Conservation (phyloP, 371 early-diverging fungal genomes). For the Mortierella sp. region DNA sequence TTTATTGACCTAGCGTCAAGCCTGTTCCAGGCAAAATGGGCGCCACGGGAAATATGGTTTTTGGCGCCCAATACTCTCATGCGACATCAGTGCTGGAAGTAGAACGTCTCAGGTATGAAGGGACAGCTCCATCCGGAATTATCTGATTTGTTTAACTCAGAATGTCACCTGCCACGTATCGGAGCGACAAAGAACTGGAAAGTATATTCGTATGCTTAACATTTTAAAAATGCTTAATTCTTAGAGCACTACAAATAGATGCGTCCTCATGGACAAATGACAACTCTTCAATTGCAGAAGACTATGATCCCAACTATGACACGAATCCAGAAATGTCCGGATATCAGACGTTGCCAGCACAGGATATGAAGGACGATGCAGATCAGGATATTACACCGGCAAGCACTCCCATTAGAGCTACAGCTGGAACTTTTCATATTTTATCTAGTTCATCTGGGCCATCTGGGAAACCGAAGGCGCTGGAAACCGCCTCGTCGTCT, state of each 20-base stretch:
- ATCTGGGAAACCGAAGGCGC: too few relatives aligned
- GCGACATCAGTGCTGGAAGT: conserved; percentile 51
- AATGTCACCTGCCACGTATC: neutral
- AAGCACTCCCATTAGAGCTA: conserved; percentile 28
- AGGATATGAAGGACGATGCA: conserved; percentile 47
- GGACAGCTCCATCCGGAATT: neutral
- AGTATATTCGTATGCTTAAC: neutral
- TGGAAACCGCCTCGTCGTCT: neutral
- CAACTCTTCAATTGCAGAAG: conserved; percentile 25
- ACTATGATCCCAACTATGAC: conserved; percentile 43
- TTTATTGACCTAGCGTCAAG: conserved; percentile 36
- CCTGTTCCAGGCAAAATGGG: conserved; percentile 53
- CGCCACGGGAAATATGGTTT: conserved; percentile 55
- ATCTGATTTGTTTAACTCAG: neutral
- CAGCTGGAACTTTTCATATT: neutral
- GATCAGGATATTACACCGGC: conserved; percentile 33
- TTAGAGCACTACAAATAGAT: conserved; percentile 54
- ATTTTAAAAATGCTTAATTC: neutral
- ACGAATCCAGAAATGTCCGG: conserved; percentile 51
- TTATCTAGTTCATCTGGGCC: conserved; percentile 11
- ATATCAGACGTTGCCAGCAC: conserved; percentile 54
- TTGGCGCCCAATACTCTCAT: conserved; percentile 57
- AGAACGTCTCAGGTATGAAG: conserved; percentile 45
- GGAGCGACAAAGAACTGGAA: neutral
- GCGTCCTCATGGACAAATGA: conserved; percentile 39